These are phyloP conservation scores for Apiospora rasikravindrae DNA, from an alignment of 2,329 filamentous ascomycete genomes.

Conservation along the genomic window DNA sequence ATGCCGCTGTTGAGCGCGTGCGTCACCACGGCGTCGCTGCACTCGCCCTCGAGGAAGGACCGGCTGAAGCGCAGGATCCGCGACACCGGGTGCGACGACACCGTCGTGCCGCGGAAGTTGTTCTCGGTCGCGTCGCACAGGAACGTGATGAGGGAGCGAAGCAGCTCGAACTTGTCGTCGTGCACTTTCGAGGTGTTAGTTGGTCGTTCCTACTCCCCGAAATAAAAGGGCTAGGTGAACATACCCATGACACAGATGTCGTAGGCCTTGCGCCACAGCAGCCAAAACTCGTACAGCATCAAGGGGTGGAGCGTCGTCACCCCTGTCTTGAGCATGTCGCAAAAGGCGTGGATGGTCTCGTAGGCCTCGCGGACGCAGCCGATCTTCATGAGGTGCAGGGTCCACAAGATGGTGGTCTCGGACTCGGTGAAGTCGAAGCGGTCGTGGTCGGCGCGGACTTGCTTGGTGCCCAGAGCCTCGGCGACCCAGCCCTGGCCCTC, in stretches of 20 bases:
- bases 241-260: slow-evolving; percentile 10
- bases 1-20: neutral
- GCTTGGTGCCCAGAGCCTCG: neutral
- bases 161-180: slow-evolving; percentile 1
- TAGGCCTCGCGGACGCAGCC: neutral
- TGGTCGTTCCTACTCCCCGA: neutral
- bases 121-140: neutral
- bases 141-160: neutral
- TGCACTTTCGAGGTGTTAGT: neutral
- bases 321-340: neutral
- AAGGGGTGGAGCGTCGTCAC: neutral
- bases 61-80: neutral
- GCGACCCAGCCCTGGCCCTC: slow-evolving; percentile 8
- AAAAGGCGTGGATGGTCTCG: neutral
- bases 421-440: slow-evolving; percentile 8
- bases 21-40: slow-evolving; percentile 6
- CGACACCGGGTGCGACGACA: slow-evolving; percentile 5
- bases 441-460: slow-evolving; percentile 7
- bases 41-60: slow-evolving; percentile 6
- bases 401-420: slow-evolving; percentile 4
- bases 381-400: neutral
- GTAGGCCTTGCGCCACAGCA: slow-evolving; percentile 4
- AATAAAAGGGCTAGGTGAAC: neutral
- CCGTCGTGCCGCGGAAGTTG: neutral
- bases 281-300: slow-evolving; percentile 10